A percentile compares a stretch with the other conserved stretches of the same genome.
Conservation (phyloP, 345 rosid species). For the Turnera subulata region DNA sequence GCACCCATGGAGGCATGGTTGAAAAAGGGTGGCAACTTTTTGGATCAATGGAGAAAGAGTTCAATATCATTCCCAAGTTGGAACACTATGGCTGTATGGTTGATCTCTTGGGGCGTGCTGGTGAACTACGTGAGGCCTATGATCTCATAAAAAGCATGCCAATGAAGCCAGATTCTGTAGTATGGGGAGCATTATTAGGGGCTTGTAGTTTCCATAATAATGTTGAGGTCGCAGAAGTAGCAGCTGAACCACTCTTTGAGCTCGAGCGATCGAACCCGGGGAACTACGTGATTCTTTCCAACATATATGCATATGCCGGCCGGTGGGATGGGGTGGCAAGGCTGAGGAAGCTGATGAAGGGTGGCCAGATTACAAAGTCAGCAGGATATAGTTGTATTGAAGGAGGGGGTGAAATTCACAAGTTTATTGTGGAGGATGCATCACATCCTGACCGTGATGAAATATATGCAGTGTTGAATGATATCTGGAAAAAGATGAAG, state of each 20-base stretch:
- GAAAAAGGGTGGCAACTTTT: slow-evolving; percentile 45
- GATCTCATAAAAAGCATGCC: slow-evolving; percentile 61
- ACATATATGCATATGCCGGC: slow-evolving; percentile 55
- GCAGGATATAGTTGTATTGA: slow-evolving; percentile 76
- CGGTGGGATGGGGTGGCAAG: slow-evolving; percentile 63
- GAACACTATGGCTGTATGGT: slow-evolving; percentile 89
- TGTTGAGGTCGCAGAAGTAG: slow-evolving; percentile 65
- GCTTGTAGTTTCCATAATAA: slow-evolving; percentile 68
- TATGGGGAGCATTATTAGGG: slow-evolving; percentile 83
- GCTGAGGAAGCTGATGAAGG: slow-evolving; percentile 69
- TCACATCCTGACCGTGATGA: slow-evolving; percentile 51
- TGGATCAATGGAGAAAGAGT: slow-evolving; percentile 44
- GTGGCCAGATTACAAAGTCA: slow-evolving; percentile 47
- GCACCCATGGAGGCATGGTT: slow-evolving; percentile 79
- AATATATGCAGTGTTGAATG: slow-evolving; percentile 42
- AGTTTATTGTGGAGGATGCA: slow-evolving; percentile 64
- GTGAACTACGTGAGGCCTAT: slow-evolving; percentile 60
- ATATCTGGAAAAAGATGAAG: slow-evolving; percentile 37
- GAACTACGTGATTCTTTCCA: slow-evolving; percentile 67
- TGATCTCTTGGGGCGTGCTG: slow-evolving; percentile 82
- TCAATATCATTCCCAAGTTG: slow-evolving; percentile 47
- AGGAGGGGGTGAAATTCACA: slow-evolving; percentile 54
- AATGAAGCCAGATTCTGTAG: slow-evolving; percentile 69
- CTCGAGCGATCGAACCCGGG: slow-evolving; percentile 82
- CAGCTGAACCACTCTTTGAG: slow-evolving; percentile 51